Base-by-base conservation (phyloP, 2,329 filamentous ascomycete species). In the Nemania serpens region DNA sequence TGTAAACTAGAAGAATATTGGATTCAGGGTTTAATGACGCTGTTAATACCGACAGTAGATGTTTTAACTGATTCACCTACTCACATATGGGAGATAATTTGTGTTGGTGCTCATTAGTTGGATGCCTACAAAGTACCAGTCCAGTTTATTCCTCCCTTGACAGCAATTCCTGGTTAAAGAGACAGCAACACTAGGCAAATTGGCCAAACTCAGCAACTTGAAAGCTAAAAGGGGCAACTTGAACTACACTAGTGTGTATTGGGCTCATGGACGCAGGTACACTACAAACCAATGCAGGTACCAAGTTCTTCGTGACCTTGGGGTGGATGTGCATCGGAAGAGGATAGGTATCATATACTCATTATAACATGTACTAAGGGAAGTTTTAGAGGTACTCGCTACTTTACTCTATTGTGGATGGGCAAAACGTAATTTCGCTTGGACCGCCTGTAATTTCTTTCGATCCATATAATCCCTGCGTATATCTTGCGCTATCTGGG, bases 391-490 rank as follows among this genome's bases (percentile, higher is more conserved):
- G 49, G 57, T 60, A 49, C 3, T n/a, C 1, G 9, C n/a, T 54
- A 61, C 58, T 13, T 41, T 13, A 3, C 9, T 18, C 11, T 13
- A 5, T 39, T 25, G 13, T 17, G 12, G 18, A 37, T 37, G 37
- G 55, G 55, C 49, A 47, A 34, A 29, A 20, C 37, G 62, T 49
- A 70, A 72, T 73, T 70, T 72, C 68, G 70, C 70, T 72, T 69
- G 55, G 57, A 49, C 43, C 46, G 64, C 65, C 64, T 60, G 64
- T 55, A 71, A 72, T 73, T 69, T 72, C 71, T 68, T 33, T 34
- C 46, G 47, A 37, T 57, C 65, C 65, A 67, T 42, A 59, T 49
- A 57, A 41, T 25, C 62, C 65, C 53, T 65, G 62, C 55, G 58
- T 2, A 46, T 6, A 11, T 15, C 43, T 11, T 47, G 60, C 52